Evolutionary conservation across 73 alveolate species (phyloP), one percentile per base, ranked within the genome.

Genomic region (Stentor roeselii): DNA sequence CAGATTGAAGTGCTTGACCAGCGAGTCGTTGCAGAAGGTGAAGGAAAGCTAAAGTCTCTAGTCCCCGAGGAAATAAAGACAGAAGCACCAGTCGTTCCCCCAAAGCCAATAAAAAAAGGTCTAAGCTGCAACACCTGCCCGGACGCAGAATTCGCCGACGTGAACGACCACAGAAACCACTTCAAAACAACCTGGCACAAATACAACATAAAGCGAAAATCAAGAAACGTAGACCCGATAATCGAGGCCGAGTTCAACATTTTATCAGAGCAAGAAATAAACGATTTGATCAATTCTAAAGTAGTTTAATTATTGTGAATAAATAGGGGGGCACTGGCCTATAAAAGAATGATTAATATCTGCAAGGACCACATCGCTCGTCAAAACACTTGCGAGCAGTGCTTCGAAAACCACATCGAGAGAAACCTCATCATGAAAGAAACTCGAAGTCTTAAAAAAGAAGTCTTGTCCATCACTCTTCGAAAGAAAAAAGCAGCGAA

Each of bases 161-260:
- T 74, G 15, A 27, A 36, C 0, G 86, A 82, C 36, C 85, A 82
- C 60, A 82, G 93, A 88, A 50, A 86, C 4, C 98, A 93, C 87
- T 90, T 82, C 60, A 90, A 90, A 74, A 84, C 95, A 6, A 93
- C 90, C 3, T 93, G 98, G 98, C 98, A 93, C 82, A 38, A 39
- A 1, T 41, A 76, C 31, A 90, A 90, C 77, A 75, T 74, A 0
- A 90, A 90, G 59, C 32, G 88, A 42, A 90, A 90, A 42, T 60
- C 86, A 11, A 21, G 90, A 11, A 31, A 34, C 36, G 6, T 39
- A 60, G 89, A 38, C 11, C 39, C 78, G 31, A 30, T 84, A 32
- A 11, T 31, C 38, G 88, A 84, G 41, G 87, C 74, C 4, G 89
- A 84, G 90, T 84, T 84, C 39, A 77, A 83, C 83, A 77, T 37